Evolutionary conservation across 495 filamentous ascomycete genomes (phyloP).

Genomic region (Trichoderma orchidacearum): DNA sequence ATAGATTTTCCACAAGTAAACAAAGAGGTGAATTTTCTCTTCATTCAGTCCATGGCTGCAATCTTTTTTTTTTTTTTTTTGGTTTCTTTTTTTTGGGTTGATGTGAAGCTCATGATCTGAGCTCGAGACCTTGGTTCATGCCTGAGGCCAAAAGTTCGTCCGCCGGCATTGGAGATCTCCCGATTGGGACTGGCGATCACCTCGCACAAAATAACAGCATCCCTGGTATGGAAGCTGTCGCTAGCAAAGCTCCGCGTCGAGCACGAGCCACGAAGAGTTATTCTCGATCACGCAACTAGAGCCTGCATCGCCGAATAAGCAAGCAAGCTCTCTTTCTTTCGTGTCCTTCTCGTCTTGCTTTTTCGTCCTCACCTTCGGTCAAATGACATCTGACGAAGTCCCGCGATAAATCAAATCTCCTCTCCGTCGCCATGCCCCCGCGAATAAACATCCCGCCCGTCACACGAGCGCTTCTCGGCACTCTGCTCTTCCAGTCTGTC

Average conservation of each 20-base stretch:
- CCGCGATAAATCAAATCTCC: not conserved
- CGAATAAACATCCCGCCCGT: constrained; percentile 87
- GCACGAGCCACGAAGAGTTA: not conserved
- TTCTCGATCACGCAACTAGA: not conserved
- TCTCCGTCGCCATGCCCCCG: constrained; percentile 14
- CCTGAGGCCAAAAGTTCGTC: not conserved
- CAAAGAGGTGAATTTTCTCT: too few relatives aligned
- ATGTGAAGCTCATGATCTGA: too few relatives aligned
- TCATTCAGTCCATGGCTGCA: too few relatives aligned
- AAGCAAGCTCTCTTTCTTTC: not conserved
- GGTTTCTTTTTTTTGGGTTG: too few relatives aligned
- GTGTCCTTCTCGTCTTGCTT: not conserved
- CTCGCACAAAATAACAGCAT: not conserved
- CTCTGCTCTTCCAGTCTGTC: constrained; percentile 60
- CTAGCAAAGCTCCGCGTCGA: too few relatives aligned
- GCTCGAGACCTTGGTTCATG: not conserved
- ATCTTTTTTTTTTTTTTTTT: too few relatives aligned
- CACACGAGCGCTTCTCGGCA: constrained; percentile 66
- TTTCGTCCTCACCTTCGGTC: not conserved
- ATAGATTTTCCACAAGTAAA: too few relatives aligned
- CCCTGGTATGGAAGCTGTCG: not conserved
- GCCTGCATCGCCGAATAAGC: not conserved
- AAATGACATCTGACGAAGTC: not conserved
- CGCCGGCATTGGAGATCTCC: not conserved
- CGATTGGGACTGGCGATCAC: not conserved